Evolutionary conservation across 306 rosid species (phyloP).

Genomic region (Medicago lupulina): DNA sequence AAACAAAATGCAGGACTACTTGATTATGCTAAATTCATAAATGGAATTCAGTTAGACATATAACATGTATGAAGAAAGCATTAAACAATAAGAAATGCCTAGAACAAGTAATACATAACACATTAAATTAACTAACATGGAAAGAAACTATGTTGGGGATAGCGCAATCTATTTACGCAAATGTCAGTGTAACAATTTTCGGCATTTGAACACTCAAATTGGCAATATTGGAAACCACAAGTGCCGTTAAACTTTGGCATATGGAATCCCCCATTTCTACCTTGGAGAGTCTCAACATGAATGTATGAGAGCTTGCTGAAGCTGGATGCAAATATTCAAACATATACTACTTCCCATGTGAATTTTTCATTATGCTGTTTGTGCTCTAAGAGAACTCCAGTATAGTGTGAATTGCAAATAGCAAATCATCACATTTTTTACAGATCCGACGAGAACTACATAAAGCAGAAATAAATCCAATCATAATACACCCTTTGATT

Average conservation of each 20-base stretch:
- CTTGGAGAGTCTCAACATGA: conserved; percentile 8
- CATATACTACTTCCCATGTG: conserved; percentile 21
- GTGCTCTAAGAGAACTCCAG: conserved; percentile 23
- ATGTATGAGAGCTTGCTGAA: conserved; percentile 23
- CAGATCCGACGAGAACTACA: conserved; percentile 1
- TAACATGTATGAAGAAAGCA: conserved; percentile 28
- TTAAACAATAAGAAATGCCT: conserved; percentile 24
- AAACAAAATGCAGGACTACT: conserved; percentile 17
- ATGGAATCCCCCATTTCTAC: conserved; percentile 19
- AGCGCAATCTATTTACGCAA: neutral
- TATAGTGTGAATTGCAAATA: conserved; percentile 9
- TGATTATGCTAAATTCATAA: conserved; percentile 37
- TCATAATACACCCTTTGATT: conserved; percentile 4
- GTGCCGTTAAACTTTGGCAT: conserved; percentile 14
- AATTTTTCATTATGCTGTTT: conserved; percentile 14
- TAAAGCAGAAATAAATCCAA: conserved; percentile 3
- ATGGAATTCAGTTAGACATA: conserved; percentile 20
- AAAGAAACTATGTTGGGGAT: conserved; percentile 15
- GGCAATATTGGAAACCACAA: conserved; percentile 4
- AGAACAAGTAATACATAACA: conserved; percentile 31
- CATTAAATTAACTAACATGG: conserved; percentile 19
- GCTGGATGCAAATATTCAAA: conserved; percentile 23
- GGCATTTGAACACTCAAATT: conserved; percentile 25
- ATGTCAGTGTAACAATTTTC: conserved; percentile 13
- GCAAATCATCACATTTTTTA: conserved; percentile 9